These are phyloP conservation scores for Monosiga brevicollis DNA, from an alignment of 78 protist genomes.

Conservation along the genomic window DNA sequence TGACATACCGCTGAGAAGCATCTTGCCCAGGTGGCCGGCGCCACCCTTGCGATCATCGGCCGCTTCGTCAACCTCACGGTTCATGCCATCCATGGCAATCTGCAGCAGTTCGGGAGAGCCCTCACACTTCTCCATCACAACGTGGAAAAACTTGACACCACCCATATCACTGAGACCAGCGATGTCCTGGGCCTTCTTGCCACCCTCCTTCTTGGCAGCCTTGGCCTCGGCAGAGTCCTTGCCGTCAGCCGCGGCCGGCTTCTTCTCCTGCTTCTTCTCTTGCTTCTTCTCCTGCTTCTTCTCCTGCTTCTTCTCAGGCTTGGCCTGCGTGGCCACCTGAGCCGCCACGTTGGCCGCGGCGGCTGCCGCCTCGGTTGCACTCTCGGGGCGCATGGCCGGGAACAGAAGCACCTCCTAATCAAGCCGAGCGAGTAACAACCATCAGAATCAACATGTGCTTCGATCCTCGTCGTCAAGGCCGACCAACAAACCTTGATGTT, in stretches of 20 bases:
- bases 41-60: slow-evolving; percentile 28
- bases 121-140: slow-evolving; percentile 4
- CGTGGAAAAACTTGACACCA: slow-evolving; percentile 11
- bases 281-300: not conserved
- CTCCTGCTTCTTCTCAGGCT: not conserved
- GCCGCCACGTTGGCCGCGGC: not conserved
- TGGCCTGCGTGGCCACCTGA: not conserved
- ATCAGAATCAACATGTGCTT: too few relatives aligned
- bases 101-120: not conserved
- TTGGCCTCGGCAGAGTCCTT: slow-evolving; percentile 2
- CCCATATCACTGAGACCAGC: slow-evolving; percentile 21
- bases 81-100: not conserved
- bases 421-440: not conserved
- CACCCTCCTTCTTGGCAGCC: slow-evolving; percentile 27
- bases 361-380: not conserved
- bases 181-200: slow-evolving; percentile 36
- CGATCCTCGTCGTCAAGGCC: not conserved
- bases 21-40: slow-evolving; percentile 8
- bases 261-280: slow-evolving; percentile 1
- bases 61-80: not conserved
- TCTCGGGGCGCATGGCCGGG: slow-evolving; percentile 97
- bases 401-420: slow-evolving; percentile 91
- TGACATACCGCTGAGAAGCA: not conserved
- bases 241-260: not conserved
- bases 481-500: slow-evolving; percentile 76